Evolutionary conservation across 1,284 basidiomycete genomes (phyloP), one percentile per base, ranked within the genome.

Genomic region (Puccinia hordei): DNA sequence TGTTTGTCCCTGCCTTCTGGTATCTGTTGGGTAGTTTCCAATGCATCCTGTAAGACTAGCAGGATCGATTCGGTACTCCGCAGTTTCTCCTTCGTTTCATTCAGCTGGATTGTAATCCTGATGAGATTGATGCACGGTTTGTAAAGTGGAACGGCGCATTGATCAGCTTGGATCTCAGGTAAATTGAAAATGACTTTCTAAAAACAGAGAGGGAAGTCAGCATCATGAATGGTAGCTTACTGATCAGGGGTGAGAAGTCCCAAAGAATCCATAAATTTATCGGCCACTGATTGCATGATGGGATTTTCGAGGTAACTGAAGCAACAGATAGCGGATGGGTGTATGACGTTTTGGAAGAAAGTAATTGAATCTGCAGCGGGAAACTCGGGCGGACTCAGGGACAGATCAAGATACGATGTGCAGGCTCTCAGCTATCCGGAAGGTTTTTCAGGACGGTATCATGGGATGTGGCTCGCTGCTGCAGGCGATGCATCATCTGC

Each of bases 21-120:
- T 33, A 75, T 15, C 33, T 49, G 24, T 65, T 75, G 46, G 27
- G 24, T 44, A 51, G 57, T 75, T 49, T 75, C 57, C n/a, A 75
- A 22, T 8, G 73, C 57, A 1, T 65, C 57, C 17, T 51, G 57
- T 13, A 75, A 65, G n/a, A 46, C 30, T 35, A 30, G 4, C 15
- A 75, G 27, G 27, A 75, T 63, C 19, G 73, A 63, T 65, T 51
- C 15, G 22, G 71, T 55, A n/a, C 59, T 53, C 12, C n/a, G 71
- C 9, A 73, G 38, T 27, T 57, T 73, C 17, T 66, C 49, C 33
- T 66, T 76, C 6, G 63, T 24, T n/a, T 66, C 35, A 8, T 65
- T 76, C 17, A 65, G 22, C 44, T 76, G 46, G 27, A 38, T 55
- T 27, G 15, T 66, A 12, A 44, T 22, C 35, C 74, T 76, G 33